phyloP scores from a whole-genome alignment of 192 early-diverging fungal genomes.

The Ambispora gerdemannii region DNA sequence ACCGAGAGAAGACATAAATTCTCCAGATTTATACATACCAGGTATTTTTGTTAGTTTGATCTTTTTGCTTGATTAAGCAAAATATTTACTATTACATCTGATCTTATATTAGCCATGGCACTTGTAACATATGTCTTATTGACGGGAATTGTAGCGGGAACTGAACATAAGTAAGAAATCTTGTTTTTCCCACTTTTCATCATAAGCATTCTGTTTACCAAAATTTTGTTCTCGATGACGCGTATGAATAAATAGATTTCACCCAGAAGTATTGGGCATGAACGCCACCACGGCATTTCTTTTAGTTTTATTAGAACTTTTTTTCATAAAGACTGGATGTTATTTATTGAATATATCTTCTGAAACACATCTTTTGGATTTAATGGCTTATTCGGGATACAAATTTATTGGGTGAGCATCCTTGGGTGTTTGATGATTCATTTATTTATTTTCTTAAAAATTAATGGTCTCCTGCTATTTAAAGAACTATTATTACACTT shows the following conservation, averaged over 20 bases:
- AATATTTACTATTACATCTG: not conserved
- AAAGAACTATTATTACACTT: conserved; percentile 45
- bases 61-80: not conserved
- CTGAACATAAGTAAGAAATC: conserved; percentile 43
- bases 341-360: conserved; percentile 84
- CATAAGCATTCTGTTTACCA: conserved; percentile 9
- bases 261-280: conserved; percentile 80
- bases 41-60: conserved; percentile 35
- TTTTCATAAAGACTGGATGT: conserved; percentile 78
- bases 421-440: conserved; percentile 6
- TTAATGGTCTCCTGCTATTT: conserved; percentile 47
- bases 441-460: conserved; percentile 21
- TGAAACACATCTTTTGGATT: conserved; percentile 80
- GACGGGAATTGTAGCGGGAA: conserved; percentile 64
- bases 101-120: conserved; percentile 60
- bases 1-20: conserved; percentile 90
- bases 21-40: conserved; percentile 96
- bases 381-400: conserved; percentile 88
- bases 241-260: conserved; percentile 55
- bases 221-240: conserved; percentile 5
- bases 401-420: conserved; percentile 79
- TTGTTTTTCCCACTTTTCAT: not conserved
- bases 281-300: conserved; percentile 82
- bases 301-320: conserved; percentile 75
- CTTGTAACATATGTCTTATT: conserved; percentile 89